phyloP scores from a whole-genome alignment of 148 eudicot genomes.

The Amaranthus cruentus region DNA sequence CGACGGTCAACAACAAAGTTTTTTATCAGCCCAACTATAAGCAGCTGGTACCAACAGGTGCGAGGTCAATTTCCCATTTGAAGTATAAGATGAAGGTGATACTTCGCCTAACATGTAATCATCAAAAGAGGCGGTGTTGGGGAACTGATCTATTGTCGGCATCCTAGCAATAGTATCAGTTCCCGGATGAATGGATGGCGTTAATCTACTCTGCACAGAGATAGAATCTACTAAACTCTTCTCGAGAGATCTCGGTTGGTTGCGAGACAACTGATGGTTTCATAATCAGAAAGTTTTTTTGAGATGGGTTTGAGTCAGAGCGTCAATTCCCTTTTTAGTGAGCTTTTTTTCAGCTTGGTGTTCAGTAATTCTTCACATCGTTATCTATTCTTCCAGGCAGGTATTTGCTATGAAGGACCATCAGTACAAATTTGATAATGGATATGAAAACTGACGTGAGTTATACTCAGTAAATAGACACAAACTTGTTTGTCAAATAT shows the following conservation, averaged over 20 bases:
- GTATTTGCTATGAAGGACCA: constrained; percentile 89
- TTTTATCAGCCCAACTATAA: constrained; percentile 30
- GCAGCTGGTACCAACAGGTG: constrained; percentile 22
- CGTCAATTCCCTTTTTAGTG: constrained; percentile 73
- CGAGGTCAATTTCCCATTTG: constrained; percentile 25
- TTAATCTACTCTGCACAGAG: constrained; percentile 17
- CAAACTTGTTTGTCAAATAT: not conserved
- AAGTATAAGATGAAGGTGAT: constrained; percentile 37
- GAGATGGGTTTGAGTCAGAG: constrained; percentile 80
- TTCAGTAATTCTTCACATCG: constrained; percentile 92
- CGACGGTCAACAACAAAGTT: constrained; percentile 26
- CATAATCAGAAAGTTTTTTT: constrained; percentile 64
- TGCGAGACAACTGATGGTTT: constrained; percentile 43
- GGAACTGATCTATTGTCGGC: constrained; percentile 24
- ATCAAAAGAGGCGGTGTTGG: constrained; percentile 15
- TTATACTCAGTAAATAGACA: not conserved
- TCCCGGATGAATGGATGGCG: constrained; percentile 16
- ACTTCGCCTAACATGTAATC: constrained; percentile 30
- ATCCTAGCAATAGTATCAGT: not conserved
- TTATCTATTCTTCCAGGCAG: constrained; percentile 91
- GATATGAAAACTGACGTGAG: not conserved
- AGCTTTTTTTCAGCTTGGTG: constrained; percentile 91
- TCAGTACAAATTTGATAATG: constrained; percentile 30
- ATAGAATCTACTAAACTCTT: constrained; percentile 16
- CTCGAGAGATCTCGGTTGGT: constrained; percentile 23